A percentile compares a stretch with the other conserved stretches of the same genome.
These are phyloP conservation scores for sweet orange (Citrus sinensis) DNA, from an alignment of 345 rosid species.

Conservation along the genomic window DNA sequence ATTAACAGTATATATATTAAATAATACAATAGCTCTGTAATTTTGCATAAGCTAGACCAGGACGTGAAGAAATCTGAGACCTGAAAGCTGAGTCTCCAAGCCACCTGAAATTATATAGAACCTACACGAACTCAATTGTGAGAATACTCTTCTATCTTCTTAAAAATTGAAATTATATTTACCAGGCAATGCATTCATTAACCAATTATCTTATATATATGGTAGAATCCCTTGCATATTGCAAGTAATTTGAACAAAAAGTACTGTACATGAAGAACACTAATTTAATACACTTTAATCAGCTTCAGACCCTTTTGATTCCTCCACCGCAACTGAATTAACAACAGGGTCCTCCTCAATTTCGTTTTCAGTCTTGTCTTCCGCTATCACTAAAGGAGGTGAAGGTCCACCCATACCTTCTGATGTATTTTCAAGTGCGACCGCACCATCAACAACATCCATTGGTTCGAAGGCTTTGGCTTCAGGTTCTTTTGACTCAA, in stretches of 20 bases:
- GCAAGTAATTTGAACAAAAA: not conserved
- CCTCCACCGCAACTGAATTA: not conserved
- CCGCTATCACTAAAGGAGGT: constrained; percentile 3
- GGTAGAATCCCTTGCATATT: not conserved
- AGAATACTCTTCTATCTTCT: not conserved
- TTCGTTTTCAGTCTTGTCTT: constrained; percentile 3
- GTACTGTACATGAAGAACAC: not conserved
- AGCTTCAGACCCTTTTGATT: constrained; percentile 5
- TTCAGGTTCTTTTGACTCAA: not conserved
- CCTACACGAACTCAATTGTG: not conserved
- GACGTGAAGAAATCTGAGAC: not conserved
- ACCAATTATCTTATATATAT: not conserved
- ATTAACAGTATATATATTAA: too few relatives aligned
- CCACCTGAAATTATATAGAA: not conserved
- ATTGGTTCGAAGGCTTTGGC: constrained; percentile 6
- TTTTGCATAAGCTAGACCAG: too few relatives aligned
- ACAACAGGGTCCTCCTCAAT: not conserved
- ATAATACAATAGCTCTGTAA: too few relatives aligned
- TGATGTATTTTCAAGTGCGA: not conserved
- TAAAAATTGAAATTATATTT: not conserved
- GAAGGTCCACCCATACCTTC: not conserved
- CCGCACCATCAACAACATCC: not conserved
- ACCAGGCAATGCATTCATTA: not conserved
- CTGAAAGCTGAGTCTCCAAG: not conserved
- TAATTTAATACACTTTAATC: not conserved